Evolutionary conservation across 2,329 filamentous ascomycete genomes (phyloP).

Genomic region (Diplodia intermedia): DNA sequence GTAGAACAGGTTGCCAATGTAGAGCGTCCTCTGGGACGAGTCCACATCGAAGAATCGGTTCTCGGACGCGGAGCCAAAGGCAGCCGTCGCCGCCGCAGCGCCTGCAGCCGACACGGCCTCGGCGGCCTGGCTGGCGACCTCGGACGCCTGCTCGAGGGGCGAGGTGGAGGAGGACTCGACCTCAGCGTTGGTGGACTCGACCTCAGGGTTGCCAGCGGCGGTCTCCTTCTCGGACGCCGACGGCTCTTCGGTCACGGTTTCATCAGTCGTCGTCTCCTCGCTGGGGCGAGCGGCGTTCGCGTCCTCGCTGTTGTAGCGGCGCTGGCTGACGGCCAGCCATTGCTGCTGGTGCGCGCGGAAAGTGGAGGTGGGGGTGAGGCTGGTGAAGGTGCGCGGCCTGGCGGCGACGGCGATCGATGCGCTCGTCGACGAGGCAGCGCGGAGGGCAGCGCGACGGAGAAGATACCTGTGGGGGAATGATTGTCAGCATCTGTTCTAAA

Average conservation of each 20-base stretch:
- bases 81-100: conserved; percentile 29
- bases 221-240: conserved; percentile 39
- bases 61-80: conserved; percentile 15
- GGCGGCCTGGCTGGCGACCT: conserved; percentile 36
- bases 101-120: conserved; percentile 37
- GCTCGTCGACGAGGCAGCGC: conserved; percentile 59
- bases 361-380: conserved; percentile 36
- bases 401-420: conserved; percentile 48
- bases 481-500: background rate
- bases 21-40: conserved; percentile 55
- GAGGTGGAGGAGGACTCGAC: conserved; percentile 32
- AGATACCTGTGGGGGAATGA: conserved; percentile 56
- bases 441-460: conserved; percentile 64
- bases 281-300: conserved; percentile 37
- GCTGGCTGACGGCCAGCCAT: conserved; percentile 51
- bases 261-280: conserved; percentile 44
- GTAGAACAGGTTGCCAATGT: conserved; percentile 73
- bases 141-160: conserved; percentile 32
- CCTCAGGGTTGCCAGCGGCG: conserved; percentile 16
- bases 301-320: conserved; percentile 58
- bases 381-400: conserved; percentile 48
- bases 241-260: conserved; percentile 45
- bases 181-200: conserved; percentile 2
- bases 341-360: conserved; percentile 46
- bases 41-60: conserved; percentile 27